A percentile compares a stretch with the other conserved stretches of the same genome.
Evolutionary conservation across 2,329 filamentous ascomycete genomes (phyloP).

Genomic region (Diaporthe ilicicola): DNA sequence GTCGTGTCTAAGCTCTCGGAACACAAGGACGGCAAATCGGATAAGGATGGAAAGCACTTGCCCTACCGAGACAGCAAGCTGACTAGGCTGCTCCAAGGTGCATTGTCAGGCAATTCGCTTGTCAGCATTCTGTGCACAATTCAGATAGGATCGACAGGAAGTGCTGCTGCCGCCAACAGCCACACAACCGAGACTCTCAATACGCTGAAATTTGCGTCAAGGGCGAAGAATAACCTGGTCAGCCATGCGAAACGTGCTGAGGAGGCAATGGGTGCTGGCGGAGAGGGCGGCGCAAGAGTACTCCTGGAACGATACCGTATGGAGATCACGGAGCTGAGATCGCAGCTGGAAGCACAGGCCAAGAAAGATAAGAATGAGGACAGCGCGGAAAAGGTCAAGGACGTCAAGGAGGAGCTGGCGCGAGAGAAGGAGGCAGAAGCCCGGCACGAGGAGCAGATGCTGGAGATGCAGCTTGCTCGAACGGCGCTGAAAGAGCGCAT

Average conservation of each 20-base stretch:
- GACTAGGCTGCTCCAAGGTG: constrained; percentile 89
- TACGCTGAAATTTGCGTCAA: constrained; percentile 94
- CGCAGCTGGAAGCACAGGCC: constrained; percentile 84
- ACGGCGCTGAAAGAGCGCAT: constrained; percentile 97
- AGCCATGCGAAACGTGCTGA: constrained; percentile 96
- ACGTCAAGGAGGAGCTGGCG: constrained; percentile 76
- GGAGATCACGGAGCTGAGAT: constrained; percentile 85
- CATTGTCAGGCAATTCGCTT: constrained; percentile 89
- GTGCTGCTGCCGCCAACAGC: constrained; percentile 72
- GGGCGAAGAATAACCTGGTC: constrained; percentile 97
- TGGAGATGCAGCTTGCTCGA: constrained; percentile 96
- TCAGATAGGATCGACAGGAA: constrained; percentile 82
- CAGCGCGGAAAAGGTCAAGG: constrained; percentile 68
- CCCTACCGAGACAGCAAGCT: constrained; percentile 98
- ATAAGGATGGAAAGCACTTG: constrained; percentile 90
- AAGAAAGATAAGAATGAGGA: constrained; percentile 68
- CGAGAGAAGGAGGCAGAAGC: constrained; percentile 83
- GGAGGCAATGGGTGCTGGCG: constrained; percentile 81
- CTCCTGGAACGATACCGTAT: constrained; percentile 91
- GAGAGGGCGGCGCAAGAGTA: constrained; percentile 87
- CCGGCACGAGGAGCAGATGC: constrained; percentile 94
- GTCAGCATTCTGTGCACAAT: constrained; percentile 98
- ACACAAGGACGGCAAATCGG: constrained; percentile 77
- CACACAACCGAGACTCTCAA: constrained; percentile 92
- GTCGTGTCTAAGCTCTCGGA: constrained; percentile 94